Base-by-base conservation (phyloP, 179 eudicot genomes). In the Spergularia azorica region DNA sequence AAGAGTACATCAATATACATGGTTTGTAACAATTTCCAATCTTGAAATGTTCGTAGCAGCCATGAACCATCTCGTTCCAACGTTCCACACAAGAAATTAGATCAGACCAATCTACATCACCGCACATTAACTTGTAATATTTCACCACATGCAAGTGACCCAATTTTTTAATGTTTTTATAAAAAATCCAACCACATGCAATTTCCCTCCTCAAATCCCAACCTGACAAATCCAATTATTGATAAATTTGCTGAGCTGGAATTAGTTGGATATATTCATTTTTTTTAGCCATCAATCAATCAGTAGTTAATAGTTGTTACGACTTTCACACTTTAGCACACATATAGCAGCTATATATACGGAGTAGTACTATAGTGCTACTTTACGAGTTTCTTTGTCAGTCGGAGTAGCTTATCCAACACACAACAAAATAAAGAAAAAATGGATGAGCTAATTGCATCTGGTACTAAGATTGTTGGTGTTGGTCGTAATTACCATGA, bases 401-500 rank as follows among this genome's bases (percentile, higher is more conserved):
- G 32, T 26, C 1, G 2, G 32, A 26, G 32, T 26, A 16, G 8
- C 14, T 7, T 10, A 43, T 0, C 6, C 15, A 3, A 41, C 3
- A 5, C 0, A 65, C 14, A 4, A 9, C 1, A 46, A 43, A 18
- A 48, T 17, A 46, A 52, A 17, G 57, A 2, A 2, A 60, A 26
- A 43, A 78, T 78, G 80, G 70, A 73, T 5, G 68, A 71, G 67
- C 15, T 78, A 10, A 78, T 78, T 41, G 80, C 67, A 21, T 71
- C 68, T 4, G 80, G 80, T 3, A 78, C 80, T 7, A 78, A 78
- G 65, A 78, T 78, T 9, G 67, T 78, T 20, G 80, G 80, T 6
- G 80, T 78, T 63, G 80, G 80, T 71, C 80, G 80, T 71, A 78
- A 78, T 26, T 78, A 78, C 55, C 69, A 71, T 6, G 80, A 78